Percentiles rank a stretch among this genome's conserved stretches.
Evolutionary conservation across 1,284 basidiomycete genomes (phyloP).

Genomic region (Tylopilus sp.): DNA sequence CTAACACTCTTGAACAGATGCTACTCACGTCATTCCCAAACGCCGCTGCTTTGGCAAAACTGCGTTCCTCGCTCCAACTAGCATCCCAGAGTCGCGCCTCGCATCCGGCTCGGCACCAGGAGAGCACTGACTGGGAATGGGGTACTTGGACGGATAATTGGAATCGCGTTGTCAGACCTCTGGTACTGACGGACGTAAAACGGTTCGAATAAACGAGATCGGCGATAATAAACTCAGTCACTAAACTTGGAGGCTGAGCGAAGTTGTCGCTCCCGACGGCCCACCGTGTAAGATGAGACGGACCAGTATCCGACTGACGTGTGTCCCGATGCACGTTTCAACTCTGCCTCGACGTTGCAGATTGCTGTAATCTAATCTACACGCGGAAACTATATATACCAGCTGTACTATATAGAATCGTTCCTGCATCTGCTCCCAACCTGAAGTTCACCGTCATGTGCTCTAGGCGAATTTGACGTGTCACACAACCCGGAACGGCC

Average conservation of each 20-base stretch:
- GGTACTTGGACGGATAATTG: constrained; percentile 82
- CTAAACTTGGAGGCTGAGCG: too few species aligned
- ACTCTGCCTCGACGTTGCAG: too few species aligned
- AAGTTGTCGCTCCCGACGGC: too few species aligned
- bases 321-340: too few species aligned
- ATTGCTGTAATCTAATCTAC: too few species aligned
- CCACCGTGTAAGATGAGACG: too few species aligned
- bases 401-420: too few species aligned
- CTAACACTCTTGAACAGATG: constrained; percentile 36
- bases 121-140: constrained; percentile 52
- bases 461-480: neutral
- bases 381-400: too few species aligned
- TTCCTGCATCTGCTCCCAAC: too few species aligned
- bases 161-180: constrained; percentile 60
- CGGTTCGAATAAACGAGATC: constrained; percentile 18
- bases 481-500: neutral
- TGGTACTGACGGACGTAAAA: constrained; percentile 51
- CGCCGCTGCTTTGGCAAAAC: constrained; percentile 43
- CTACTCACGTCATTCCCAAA: constrained; percentile 61
- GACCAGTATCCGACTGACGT: too few species aligned
- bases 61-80: constrained; percentile 40
- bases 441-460: neutral
- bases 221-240: neutral
- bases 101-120: constrained; percentile 11
- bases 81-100: constrained; percentile 13